Percentiles rank a stretch among this genome's conserved stretches.
Conservation (phyloP, 306 rosid genomes). For the Adenanthera pavonina region DNA sequence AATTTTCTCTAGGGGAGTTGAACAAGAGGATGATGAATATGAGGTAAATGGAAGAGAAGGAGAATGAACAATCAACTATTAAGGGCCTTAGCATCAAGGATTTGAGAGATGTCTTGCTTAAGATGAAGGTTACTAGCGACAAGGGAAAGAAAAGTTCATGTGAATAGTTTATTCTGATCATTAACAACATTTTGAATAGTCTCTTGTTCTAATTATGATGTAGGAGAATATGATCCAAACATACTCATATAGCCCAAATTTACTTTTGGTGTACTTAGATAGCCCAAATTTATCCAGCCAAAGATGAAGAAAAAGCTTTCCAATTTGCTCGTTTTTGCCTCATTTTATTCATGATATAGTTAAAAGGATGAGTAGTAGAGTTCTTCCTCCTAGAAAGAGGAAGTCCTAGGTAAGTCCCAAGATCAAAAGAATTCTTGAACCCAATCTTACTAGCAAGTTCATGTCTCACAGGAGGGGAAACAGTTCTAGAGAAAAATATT, state of each 20-base stretch:
- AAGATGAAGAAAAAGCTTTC: too few relatives aligned
- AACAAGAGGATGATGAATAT: conserved; percentile 65
- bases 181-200: neutral
- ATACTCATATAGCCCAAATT: neutral
- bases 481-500: too few relatives aligned
- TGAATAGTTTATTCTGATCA: conserved; percentile 28
- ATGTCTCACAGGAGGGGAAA: too few relatives aligned
- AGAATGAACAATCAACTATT: neutral
- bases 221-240: neutral
- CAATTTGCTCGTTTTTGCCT: too few relatives aligned
- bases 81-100: neutral
- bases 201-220: conserved; percentile 4
- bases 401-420: too few relatives aligned
- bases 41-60: conserved; percentile 60
- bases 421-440: too few relatives aligned
- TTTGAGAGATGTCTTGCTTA: conserved; percentile 31
- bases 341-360: too few relatives aligned
- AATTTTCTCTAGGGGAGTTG: conserved; percentile 75
- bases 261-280: too few relatives aligned
- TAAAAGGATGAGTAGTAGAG: too few relatives aligned
- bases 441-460: too few relatives aligned
- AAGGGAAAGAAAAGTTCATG: conserved; percentile 24
- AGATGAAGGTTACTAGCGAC: neutral
- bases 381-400: too few relatives aligned
- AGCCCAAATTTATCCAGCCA: neutral